Evolutionary conservation across 148 eudicot genomes (phyloP).

Genomic region (Amaranthus hypochondriacus): DNA sequence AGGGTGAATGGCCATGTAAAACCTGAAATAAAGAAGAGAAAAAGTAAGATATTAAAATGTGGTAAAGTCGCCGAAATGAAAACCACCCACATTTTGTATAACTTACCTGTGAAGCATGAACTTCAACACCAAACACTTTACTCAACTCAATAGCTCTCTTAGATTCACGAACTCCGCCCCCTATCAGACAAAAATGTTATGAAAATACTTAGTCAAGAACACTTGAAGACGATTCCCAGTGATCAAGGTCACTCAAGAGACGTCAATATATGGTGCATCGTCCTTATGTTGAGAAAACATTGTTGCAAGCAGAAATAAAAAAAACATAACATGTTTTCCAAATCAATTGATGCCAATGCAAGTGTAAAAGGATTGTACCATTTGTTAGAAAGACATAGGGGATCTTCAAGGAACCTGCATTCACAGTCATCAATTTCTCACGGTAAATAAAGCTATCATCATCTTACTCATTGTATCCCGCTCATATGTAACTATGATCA

Average conservation of each 20-base stretch:
- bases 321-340: not conserved
- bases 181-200: constrained; percentile 28
- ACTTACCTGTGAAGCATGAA: constrained; percentile 64
- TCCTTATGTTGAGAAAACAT: not conserved
- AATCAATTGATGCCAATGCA: not conserved
- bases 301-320: not conserved
- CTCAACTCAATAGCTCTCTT: constrained; percentile 61
- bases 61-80: not conserved
- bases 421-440: not conserved
- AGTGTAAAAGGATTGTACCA: constrained; percentile 36
- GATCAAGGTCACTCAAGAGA: not conserved
- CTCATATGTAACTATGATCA: too few relatives aligned
- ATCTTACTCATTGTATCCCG: too few relatives aligned
- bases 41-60: not conserved
- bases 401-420: constrained; percentile 57
- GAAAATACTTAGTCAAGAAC: not conserved
- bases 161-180: constrained; percentile 91
- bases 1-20: constrained; percentile 87
- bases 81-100: not conserved
- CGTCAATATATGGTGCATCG: not conserved
- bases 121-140: constrained; percentile 47
- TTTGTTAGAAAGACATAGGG: constrained; percentile 81
- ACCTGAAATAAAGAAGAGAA: constrained; percentile 40
- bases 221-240: not conserved
- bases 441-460: not conserved